phyloP scores from a whole-genome alignment of 2,329 filamentous ascomycete genomes.

The Calonectria fujianensis region DNA sequence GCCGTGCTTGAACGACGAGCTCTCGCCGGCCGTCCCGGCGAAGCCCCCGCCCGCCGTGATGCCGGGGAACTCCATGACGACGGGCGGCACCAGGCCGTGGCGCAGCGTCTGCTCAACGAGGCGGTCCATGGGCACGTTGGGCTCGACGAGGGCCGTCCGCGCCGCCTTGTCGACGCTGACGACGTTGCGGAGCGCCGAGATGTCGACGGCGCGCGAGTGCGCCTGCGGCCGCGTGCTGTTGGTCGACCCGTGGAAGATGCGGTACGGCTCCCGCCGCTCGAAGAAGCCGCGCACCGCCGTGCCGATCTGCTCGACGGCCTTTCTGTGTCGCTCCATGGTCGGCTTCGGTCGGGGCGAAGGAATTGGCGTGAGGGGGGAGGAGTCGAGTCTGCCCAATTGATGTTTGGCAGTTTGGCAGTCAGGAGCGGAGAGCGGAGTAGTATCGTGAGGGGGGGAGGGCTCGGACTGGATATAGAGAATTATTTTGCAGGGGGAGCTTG shows the following conservation, averaged over 20 bases:
- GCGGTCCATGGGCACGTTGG: constrained; percentile 81
- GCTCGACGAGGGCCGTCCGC: constrained; percentile 71
- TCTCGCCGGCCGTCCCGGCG: constrained; percentile 80
- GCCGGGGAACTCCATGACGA: constrained; percentile 83
- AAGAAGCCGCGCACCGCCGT: constrained; percentile 66
- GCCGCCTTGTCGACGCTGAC: constrained; percentile 39
- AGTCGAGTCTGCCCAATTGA: neutral
- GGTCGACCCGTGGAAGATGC: constrained; percentile 83
- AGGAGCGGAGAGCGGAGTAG: neutral
- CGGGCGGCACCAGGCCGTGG: constrained; percentile 75
- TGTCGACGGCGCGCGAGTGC: constrained; percentile 49
- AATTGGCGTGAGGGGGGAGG: constrained; percentile 2
- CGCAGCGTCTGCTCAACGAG: constrained; percentile 75
- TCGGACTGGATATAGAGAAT: neutral
- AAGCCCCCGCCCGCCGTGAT: constrained; percentile 82
- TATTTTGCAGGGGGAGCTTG: constrained; percentile 3
- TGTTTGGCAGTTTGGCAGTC: neutral
- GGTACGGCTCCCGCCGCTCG: constrained; percentile 72
- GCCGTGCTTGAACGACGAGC: constrained; percentile 79
- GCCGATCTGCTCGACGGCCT: constrained; percentile 66
- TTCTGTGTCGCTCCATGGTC: constrained; percentile 68
- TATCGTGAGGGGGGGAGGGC: no score
- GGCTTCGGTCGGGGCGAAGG: neutral
- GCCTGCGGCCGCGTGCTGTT: constrained; percentile 79
- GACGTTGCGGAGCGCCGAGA: constrained; percentile 46